These are phyloP conservation scores for Neopestalotiopsis sp. DNA, from an alignment of 2,329 filamentous ascomycete genomes.

Conservation along the genomic window DNA sequence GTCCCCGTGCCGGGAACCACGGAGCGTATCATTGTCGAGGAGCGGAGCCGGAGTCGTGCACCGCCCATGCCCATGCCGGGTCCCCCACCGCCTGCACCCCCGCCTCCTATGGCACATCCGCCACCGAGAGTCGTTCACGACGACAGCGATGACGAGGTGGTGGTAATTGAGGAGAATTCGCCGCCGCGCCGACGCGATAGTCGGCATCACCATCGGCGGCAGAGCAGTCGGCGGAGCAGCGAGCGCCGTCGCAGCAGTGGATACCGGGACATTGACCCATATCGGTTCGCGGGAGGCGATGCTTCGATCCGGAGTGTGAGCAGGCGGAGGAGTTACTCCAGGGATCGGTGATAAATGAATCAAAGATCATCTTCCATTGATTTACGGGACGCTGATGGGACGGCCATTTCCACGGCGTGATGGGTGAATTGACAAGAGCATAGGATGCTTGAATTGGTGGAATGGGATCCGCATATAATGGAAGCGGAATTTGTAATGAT, in stretches of 20 bases:
- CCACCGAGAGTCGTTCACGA: slow-evolving; percentile 35
- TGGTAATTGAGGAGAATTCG: slow-evolving; percentile 43
- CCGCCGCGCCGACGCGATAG: slow-evolving; percentile 36
- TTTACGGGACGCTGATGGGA: background rate
- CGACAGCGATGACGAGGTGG: slow-evolving; percentile 42
- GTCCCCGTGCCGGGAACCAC: slow-evolving; percentile 6
- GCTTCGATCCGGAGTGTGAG: slow-evolving; percentile 36
- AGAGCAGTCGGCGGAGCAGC: slow-evolving; percentile 30
- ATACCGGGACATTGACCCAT: slow-evolving; percentile 39
- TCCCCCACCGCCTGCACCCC: slow-evolving; percentile 14
- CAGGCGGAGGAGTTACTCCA: slow-evolving; percentile 37
- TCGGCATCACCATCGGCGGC: slow-evolving; percentile 26
- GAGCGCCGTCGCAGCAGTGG: slow-evolving; percentile 32
- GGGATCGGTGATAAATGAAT: slow-evolving; percentile 27
- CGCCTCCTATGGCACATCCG: slow-evolving; percentile 14
- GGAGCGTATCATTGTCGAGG: slow-evolving; percentile 39
- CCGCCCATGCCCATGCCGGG: background rate
- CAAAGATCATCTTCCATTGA: too few relatives aligned
- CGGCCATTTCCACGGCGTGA: background rate
- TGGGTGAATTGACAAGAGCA: background rate
- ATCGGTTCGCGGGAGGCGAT: slow-evolving; percentile 37
- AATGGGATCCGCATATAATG: background rate
- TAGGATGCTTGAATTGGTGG: background rate
- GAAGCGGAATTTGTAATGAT: background rate
- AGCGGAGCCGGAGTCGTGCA: slow-evolving; percentile 21